Evolutionary conservation across 495 filamentous ascomycete genomes (phyloP), one percentile per base, ranked within the genome.

Genomic region (Astrothelium macrocarpum): DNA sequence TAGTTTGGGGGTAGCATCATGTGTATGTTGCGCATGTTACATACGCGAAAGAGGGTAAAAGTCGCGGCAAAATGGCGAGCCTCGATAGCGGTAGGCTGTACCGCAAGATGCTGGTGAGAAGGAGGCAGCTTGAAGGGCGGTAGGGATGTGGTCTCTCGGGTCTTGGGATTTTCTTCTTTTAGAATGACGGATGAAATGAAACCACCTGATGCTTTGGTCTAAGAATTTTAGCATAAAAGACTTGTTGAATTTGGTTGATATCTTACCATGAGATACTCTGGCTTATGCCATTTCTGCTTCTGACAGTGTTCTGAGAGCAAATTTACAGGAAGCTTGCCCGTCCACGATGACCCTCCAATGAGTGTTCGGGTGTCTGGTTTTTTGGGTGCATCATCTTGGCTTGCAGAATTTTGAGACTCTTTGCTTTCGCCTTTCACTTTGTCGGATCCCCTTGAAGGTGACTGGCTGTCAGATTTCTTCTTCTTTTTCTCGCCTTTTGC

Each of bases 341-440:
- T 98, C 95, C 95, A 98, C 71, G 91, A 96, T 67, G 90, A 84
- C 59, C 94, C 94, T 59, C 90, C 95, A 73, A 98, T 96, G 63
- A 98, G 77, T 67, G 90, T 86, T 75, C 91, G 89, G 61, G 90
- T 86, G 32, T 89, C 85, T 42, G 90, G 89, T 68, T 87, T 88
- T 65, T 91, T 91, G 25, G 84, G 85, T 65, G 77, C 79, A 29
- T 87, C 84, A 16, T 56, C 49, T 25, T 56, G 77, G 73, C 64
- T 70, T 72, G 65, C 66, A 75, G 73, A 39, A 63, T 69, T 67
- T 72, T 77, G 75, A 59, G 72, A 75, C 46, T 76, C 74, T 62
- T 81, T 79, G 53, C 78, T 62, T 67, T 66, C 62, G 46, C 66
- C 64, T 43, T 68, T 73, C 36, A 26, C 32, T 58, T 71, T 71